Percentiles rank a stretch among this genome's conserved stretches.
phyloP scores from a whole-genome alignment of 2,329 filamentous ascomycete genomes.

The Phaeosphaeriaceae sp. region DNA sequence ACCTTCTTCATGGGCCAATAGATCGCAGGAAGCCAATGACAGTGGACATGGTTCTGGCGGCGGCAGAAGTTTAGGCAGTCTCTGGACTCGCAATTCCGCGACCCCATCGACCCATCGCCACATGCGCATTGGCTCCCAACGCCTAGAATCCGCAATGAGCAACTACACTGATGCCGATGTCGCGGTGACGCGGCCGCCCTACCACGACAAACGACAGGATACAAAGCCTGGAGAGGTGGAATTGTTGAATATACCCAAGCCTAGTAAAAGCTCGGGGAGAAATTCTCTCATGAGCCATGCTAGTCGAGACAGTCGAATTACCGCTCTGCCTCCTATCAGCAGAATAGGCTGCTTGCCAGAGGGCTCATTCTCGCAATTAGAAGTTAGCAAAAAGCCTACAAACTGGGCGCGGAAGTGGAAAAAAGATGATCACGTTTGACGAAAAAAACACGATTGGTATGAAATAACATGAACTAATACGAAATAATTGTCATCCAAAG shows the following conservation, averaged over 20 bases:
- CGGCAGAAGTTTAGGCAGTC: conserved; percentile 12
- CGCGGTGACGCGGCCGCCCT: conserved; percentile 12
- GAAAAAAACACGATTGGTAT: no score
- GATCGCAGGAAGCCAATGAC: conserved; percentile 5
- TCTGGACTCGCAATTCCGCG: conserved; percentile 10
- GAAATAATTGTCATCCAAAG: no score
- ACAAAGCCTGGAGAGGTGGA: neutral
- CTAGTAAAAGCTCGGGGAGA: neutral
- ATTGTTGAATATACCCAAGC: neutral
- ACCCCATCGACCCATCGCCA: conserved; percentile 8
- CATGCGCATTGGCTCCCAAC: conserved; percentile 3
- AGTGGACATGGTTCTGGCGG: neutral
- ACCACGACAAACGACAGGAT: neutral
- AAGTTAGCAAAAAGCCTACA: neutral
- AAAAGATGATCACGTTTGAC: neutral
- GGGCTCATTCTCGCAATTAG: conserved; percentile 4
- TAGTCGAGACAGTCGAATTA: conserved; percentile 1
- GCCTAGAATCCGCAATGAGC: conserved; percentile 13
- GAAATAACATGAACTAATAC: no score
- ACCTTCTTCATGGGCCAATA: conserved; percentile 12
- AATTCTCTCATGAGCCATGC: neutral
- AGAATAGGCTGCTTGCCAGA: conserved; percentile 7
- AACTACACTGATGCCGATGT: conserved; percentile 14
- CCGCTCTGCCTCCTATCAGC: conserved; percentile 1
- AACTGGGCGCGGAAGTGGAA: neutral